These are phyloP conservation scores for Rusavskia elegans DNA, from an alignment of 495 filamentous ascomycete species.

Conservation along the genomic window DNA sequence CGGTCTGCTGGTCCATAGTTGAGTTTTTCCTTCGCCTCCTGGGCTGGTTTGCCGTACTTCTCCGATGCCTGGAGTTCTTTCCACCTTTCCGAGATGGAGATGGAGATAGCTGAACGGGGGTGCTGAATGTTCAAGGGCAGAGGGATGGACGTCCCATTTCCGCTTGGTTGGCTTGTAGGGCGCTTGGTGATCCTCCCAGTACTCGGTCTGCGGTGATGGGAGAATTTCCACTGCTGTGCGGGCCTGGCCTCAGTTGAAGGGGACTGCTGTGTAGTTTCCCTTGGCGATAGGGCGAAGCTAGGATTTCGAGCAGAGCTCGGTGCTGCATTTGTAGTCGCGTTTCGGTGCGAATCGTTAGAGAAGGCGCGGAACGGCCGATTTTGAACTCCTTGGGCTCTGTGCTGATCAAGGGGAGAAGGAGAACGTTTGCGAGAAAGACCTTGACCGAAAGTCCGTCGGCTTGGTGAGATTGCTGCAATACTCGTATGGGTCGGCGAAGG, in stretches of 20 bases:
- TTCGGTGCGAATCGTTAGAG: slow-evolving; percentile 24
- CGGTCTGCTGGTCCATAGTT: background rate
- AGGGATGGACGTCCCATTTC: background rate
- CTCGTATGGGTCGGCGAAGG: slow-evolving; percentile 19
- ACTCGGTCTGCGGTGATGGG: background rate
- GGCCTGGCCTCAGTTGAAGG: background rate
- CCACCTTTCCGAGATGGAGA: background rate
- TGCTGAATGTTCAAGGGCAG: background rate
- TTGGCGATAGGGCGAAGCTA: slow-evolving; percentile 21
- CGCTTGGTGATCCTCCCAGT: background rate
- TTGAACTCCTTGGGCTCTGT: slow-evolving; percentile 18
- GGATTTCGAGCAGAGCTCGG: slow-evolving; percentile 15
- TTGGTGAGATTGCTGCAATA: slow-evolving; percentile 27
- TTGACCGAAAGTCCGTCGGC: slow-evolving; percentile 26
- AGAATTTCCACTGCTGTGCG: background rate
- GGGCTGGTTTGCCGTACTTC: background rate
- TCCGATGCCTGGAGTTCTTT: background rate
- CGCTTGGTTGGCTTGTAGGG: slow-evolving; percentile 4
- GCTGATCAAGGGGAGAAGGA: slow-evolving; percentile 54
- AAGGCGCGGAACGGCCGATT: slow-evolving; percentile 27
- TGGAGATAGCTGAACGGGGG: background rate
- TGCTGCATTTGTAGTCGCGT: slow-evolving; percentile 6
- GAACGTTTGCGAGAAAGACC: slow-evolving; percentile 42
- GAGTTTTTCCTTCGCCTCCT: background rate
- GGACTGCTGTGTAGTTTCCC: background rate